Base-by-base conservation (phyloP, 2,329 filamentous ascomycete species). In the Ilyonectria sp. region DNA sequence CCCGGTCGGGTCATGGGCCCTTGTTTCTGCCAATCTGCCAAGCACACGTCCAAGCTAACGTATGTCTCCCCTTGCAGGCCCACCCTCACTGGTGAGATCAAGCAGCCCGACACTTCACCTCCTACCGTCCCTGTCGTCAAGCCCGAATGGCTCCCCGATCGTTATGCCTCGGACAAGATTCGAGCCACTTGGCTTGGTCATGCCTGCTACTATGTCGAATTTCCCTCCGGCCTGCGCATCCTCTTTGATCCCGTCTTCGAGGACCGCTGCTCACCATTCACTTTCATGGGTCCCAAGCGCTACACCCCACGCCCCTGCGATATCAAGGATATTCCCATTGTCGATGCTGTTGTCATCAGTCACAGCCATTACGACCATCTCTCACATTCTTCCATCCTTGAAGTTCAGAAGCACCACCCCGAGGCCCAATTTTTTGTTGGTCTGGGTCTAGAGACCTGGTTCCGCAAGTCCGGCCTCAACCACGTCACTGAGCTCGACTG, bases 361-460 rank as follows among this genome's bases (percentile, higher is more conserved):
- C 95, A 98, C 81, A 94, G 91, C 74, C 95, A 98, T 82, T 98
- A 98, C 79, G 95, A 98, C 80, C 95, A 98, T 78, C 85, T 98
- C 13, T 95, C 93, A 1, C 90, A 94, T 74, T 87, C 90, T 0
- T 94, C 92, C 0, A 88, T 97, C 23, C 86, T 88, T 68, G 89
- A 93, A 74, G 87, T 98, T 60, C 86, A 90, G 61, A 86, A 89
- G 71, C 85, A 87, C 59, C 91, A 96, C 75, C 94, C 94, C 0
- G 87, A 92, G 15, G 94, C 90, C 46, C 94, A 97, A 71, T 98
- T 96, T 82, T 96, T 97, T 70, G 94, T 94, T 23, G 94, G 94
- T 0, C 81, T 97, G 4, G 94, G 94, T 2, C 89, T 97, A 64
- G 93, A 93, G 80, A 84, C 87, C 54, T 98, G 95, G 95, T 97